These are phyloP conservation scores for Agrocybe pediades DNA, from an alignment of 768 basidiomycete genomes.

Conservation along the genomic window DNA sequence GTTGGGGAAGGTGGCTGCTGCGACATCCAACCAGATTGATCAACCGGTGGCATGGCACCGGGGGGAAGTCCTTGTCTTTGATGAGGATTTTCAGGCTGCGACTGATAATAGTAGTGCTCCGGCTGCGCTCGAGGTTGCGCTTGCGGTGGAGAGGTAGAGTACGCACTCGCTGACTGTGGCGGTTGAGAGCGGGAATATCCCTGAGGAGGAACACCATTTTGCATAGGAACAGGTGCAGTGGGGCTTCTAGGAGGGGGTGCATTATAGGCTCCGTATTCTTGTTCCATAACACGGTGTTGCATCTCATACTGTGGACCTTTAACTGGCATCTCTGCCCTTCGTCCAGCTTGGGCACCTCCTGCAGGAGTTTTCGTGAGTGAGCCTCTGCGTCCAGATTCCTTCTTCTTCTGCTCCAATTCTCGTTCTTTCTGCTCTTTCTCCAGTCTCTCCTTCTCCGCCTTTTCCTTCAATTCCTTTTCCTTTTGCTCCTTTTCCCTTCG, in stretches of 20 bases:
- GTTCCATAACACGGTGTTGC: slow-evolving; percentile 92
- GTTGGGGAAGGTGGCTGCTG: slow-evolving; percentile 23
- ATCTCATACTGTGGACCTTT: slow-evolving; percentile 91
- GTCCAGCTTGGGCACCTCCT: slow-evolving; percentile 48
- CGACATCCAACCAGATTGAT: slow-evolving; percentile 36
- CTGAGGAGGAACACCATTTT: slow-evolving; percentile 22
- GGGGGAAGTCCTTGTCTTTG: slow-evolving; percentile 51
- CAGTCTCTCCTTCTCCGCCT: slow-evolving; percentile 40
- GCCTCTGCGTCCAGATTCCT: slow-evolving; percentile 50
- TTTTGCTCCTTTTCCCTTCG: slow-evolving; percentile 39
- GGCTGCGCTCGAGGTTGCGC: slow-evolving; percentile 22
- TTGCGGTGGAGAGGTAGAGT: slow-evolving; percentile 24
- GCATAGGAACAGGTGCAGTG: slow-evolving; percentile 16
- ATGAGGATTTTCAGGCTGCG: slow-evolving; percentile 27
- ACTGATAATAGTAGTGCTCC: slow-evolving; percentile 41
- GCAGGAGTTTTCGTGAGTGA: slow-evolving; percentile 69
- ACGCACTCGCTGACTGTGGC: slow-evolving; percentile 18
- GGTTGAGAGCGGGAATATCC: slow-evolving; percentile 26
- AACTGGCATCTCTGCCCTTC: slow-evolving; percentile 85
- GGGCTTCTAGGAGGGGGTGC: slow-evolving; percentile 34
- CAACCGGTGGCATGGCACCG: slow-evolving; percentile 62
- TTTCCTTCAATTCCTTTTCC: slow-evolving; percentile 44
- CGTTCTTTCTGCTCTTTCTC: slow-evolving; percentile 48
- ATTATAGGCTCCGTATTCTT: slow-evolving; percentile 68
- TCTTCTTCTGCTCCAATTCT: slow-evolving; percentile 60